Base-by-base conservation (phyloP, 2,329 filamentous ascomycete species). In the Eurotiales sp. region DNA sequence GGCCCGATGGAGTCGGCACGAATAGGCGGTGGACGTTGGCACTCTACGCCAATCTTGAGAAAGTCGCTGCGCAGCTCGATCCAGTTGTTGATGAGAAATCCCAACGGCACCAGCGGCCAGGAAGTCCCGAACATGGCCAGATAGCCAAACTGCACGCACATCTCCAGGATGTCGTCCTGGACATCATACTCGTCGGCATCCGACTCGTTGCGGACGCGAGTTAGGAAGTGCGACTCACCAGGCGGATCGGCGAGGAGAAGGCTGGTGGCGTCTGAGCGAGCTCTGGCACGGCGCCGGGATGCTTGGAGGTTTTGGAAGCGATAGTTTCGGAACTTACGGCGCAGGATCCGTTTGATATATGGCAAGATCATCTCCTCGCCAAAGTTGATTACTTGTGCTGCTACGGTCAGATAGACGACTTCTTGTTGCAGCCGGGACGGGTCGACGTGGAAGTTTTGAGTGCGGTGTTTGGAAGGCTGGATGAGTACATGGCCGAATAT, bases 81-180 rank as follows among this genome's bases (percentile, higher is more conserved):
- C 90, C 92, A 97, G 73, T 97, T 95, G 73, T 97, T 97, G 69
- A 93, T 75, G 11, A 97, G 74, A 74, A 97, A 97, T 1, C 87
- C 92, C 51, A 90, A 79, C 2, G 87, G 86, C 0, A 92, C 91
- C n/a, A 97, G 76, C 0, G 93, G 93, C 93, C 93, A 99, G 50
- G 96, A 84, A 2, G 93, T 88, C 0, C 89, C 93, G 69, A 97
- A 97, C 8, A 97, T 79, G 0, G 88, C 86, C 0, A 99, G 78
- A 66, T 96, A 97, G 25, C 91, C 90, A 76, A 81, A 90, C 61
- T 93, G 89, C 55, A 96, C 83, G 23, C 90, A 83, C 90, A 96
- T 96, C 72, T 99, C 93, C 32, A 93, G 81, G 56, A 96, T 88
- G 65, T 99, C 93, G 15, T 82, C 80, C 0, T 90, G 89, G 1